Evolutionary conservation across 768 basidiomycete species (phyloP).

Genomic region (Trametes sanguinea): DNA sequence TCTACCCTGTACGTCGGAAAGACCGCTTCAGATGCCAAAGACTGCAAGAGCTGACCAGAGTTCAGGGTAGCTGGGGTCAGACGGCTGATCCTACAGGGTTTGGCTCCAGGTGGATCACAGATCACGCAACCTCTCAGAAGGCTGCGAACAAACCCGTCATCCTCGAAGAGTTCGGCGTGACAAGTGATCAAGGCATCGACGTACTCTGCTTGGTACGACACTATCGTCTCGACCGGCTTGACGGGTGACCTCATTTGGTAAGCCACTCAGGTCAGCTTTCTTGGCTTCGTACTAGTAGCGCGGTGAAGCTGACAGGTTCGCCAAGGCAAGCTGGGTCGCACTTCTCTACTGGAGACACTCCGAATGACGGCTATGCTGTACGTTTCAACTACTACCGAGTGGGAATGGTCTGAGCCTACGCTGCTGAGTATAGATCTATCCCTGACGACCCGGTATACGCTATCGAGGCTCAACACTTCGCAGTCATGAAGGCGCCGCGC

Average conservation of each 20-base stretch:
- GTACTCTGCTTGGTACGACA: slow-evolving; percentile 58
- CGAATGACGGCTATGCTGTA: slow-evolving; percentile 55
- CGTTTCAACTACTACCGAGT: neutral
- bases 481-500: slow-evolving; percentile 44
- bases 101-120: slow-evolving; percentile 63
- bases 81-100: slow-evolving; percentile 45
- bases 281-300: neutral
- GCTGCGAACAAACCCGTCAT: slow-evolving; percentile 60
- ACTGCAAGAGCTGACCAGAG: neutral
- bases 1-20: slow-evolving; percentile 36
- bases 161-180: slow-evolving; percentile 67
- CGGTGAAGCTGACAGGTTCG: neutral
- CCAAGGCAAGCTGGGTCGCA: slow-evolving; percentile 46
- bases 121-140: slow-evolving; percentile 56
- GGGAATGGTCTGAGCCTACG: neutral
- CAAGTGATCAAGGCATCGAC: slow-evolving; percentile 44
- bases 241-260: slow-evolving; percentile 67
- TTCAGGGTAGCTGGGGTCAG: slow-evolving; percentile 46
- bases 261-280: slow-evolving; percentile 7
- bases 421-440: slow-evolving; percentile 35
- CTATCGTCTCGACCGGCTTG: slow-evolving; percentile 52
- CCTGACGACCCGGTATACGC: slow-evolving; percentile 47
- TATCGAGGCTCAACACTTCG: slow-evolving; percentile 42
- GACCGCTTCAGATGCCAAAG: neutral
- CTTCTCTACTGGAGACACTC: slow-evolving; percentile 44